These are phyloP conservation scores for Aulographum hederae DNA, from an alignment of 2,329 filamentous ascomycete species.

Conservation along the genomic window DNA sequence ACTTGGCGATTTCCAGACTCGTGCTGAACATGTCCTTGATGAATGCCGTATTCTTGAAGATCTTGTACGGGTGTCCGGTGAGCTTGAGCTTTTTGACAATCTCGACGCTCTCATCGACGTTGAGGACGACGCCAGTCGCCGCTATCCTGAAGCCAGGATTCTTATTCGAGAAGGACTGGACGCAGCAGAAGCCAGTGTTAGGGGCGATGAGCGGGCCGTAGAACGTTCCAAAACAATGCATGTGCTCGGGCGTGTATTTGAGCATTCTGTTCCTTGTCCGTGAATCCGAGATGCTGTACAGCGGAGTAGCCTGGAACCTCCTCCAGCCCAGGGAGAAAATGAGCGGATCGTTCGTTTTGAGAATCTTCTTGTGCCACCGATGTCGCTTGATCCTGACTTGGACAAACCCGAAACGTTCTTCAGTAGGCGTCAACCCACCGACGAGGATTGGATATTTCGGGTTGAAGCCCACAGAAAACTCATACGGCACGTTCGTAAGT, in stretches of 20 bases:
- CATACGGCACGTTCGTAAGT: constrained; percentile 72
- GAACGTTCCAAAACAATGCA: constrained; percentile 95
- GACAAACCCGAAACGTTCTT: constrained; percentile 88
- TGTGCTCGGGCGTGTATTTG: constrained; percentile 97
- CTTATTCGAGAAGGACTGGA: constrained; percentile 71
- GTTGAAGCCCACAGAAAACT: constrained; percentile 73
- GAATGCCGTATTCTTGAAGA: constrained; percentile 98
- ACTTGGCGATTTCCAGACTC: constrained; percentile 88
- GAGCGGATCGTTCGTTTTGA: constrained; percentile 93
- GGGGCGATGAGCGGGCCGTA: constrained; percentile 90
- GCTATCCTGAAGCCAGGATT: constrained; percentile 86
- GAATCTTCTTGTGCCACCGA: constrained; percentile 96
- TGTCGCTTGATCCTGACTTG: constrained; percentile 95
- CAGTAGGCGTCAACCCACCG: constrained; percentile 80
- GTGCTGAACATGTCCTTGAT: constrained; percentile 97
- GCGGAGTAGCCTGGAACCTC: constrained; percentile 77
- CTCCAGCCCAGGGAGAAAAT: constrained; percentile 96
- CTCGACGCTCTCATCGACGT: constrained; percentile 86
- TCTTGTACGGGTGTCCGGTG: constrained; percentile 84
- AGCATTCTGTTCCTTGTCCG: constrained; percentile 91
- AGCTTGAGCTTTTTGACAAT: constrained; percentile 99
- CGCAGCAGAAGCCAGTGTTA: constrained; percentile 87
- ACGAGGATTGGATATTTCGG: constrained; percentile 69
- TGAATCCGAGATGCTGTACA: constrained; percentile 91
- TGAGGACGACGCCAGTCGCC: constrained; percentile 82